Base-by-base conservation (phyloP, 495 filamentous ascomycete genomes). In the Trichocladium antarcticum region DNA sequence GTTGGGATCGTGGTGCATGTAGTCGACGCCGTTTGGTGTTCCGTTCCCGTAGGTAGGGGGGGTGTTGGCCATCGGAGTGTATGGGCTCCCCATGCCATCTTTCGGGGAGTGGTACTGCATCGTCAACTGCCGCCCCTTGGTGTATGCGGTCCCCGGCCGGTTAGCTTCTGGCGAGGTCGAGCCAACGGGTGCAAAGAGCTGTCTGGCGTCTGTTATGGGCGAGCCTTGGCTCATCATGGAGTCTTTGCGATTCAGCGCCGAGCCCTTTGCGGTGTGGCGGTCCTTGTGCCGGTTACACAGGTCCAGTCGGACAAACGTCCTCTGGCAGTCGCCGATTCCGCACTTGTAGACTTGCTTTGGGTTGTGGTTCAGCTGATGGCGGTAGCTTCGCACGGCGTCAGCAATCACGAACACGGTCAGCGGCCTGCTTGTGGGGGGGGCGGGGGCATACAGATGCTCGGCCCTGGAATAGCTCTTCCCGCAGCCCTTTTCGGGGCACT, bases 281-380 rank as follows among this genome's bases (percentile, higher is more conserved):
- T 96, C 92, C 60, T 85, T 82, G 72, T 98, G 92, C 21, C 92
- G 82, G 54, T 89, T 80, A 58, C 93, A 94, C 40, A 98, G 76
- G 61, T 98, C 92, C 56, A 95, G 88, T 57, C 92, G 80, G 50
- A 97, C 92, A 68, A 98, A 98, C 44, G 81, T 81, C 37, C 90
- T 84, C 49, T 81, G 76, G 64, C 92, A 98, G 54, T 89, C 87
- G 29, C 86, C 88, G 59, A 88, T 95, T 62, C 95, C 86, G 73
- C 92, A 98, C 63, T 78, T 81, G 62, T 93, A 98, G 29, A 97
- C 95, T 59, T 93, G 85, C 67, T 98, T 97, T 7, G 90, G 89
- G 74, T 74, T 82, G 83, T 92, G 92, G 59, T 98, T 98, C 57
- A 98, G 67, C 68, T 96, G 90, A 67, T 98, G 92, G 19, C 92